Evolutionary conservation across 2,329 filamentous ascomycete species (phyloP).

Genomic region (Onygena corvina): DNA sequence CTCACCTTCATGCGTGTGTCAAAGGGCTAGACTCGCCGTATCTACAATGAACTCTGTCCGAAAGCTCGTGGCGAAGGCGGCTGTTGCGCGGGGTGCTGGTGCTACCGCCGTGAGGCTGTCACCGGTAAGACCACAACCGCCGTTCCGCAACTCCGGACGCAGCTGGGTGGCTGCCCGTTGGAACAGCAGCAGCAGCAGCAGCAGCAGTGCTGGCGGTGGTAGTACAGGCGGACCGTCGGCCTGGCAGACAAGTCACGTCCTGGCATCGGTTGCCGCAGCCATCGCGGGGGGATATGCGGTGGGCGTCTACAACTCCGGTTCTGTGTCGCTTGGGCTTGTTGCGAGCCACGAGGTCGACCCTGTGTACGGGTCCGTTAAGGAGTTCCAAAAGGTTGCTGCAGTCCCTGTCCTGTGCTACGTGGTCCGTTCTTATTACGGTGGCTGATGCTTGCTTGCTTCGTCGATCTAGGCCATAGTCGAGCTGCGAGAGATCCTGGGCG

Average conservation of each 20-base stretch:
- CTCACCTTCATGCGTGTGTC: background rate
- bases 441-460: background rate
- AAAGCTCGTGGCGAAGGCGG: slow-evolving; percentile 9
- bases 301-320: slow-evolving; percentile 34
- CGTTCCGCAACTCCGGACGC: background rate
- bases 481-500: slow-evolving; percentile 41
- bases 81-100: slow-evolving; percentile 9
- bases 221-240: background rate
- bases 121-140: slow-evolving; percentile 3
- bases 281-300: slow-evolving; percentile 42
- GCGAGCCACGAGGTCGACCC: slow-evolving; percentile 17
- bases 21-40: background rate
- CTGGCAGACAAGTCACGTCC: slow-evolving; percentile 10
- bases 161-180: slow-evolving; percentile 9
- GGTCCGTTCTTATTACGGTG: background rate
- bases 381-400: slow-evolving; percentile 29
- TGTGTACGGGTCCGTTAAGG: slow-evolving; percentile 29
- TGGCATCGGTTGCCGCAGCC: slow-evolving; percentile 40
- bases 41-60: slow-evolving; percentile 17
- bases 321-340: slow-evolving; percentile 21
- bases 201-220: background rate
- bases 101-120: background rate
- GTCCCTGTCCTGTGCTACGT: background rate
- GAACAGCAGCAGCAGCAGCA: slow-evolving; percentile 10
- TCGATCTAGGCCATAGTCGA: slow-evolving; percentile 43